Percentiles rank a stretch among this genome's conserved stretches.
Evolutionary conservation across 176 grass and related monocot species (phyloP).

Genomic region (Ananas comosus): DNA sequence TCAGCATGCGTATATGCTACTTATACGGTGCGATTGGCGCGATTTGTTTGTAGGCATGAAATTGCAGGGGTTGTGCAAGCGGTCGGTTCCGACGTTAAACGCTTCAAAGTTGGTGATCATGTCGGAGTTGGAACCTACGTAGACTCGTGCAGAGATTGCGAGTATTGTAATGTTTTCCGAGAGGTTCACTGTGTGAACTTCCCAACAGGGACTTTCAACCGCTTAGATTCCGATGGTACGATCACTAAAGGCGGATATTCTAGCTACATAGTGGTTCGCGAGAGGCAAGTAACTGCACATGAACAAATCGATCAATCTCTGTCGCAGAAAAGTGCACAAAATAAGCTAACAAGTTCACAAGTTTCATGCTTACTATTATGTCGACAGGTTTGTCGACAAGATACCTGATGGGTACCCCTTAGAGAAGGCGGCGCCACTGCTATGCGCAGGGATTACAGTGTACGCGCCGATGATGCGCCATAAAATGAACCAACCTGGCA

Average conservation of each 20-base stretch:
- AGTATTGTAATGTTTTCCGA: slow-evolving; percentile 39
- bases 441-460: slow-evolving; percentile 70
- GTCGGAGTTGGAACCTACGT: slow-evolving; percentile 61
- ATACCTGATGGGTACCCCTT: slow-evolving; percentile 68
- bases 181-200: slow-evolving; percentile 43
- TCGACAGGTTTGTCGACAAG: slow-evolving; percentile 54
- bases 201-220: slow-evolving; percentile 39
- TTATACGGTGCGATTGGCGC: neutral
- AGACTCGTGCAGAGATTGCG: slow-evolving; percentile 51
- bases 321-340: no score
- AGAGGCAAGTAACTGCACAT: slow-evolving; percentile 35
- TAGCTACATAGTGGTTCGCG: slow-evolving; percentile 53
- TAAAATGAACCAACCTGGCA: slow-evolving; percentile 77
- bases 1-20: slow-evolving; percentile 2
- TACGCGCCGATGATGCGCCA: slow-evolving; percentile 70
- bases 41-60: slow-evolving; percentile 48
- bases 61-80: slow-evolving; percentile 60
- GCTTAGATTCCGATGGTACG: slow-evolving; percentile 54
- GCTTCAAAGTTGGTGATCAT: slow-evolving; percentile 53
- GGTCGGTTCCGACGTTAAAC: slow-evolving; percentile 47
- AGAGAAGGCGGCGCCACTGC: slow-evolving; percentile 58
- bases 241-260: slow-evolving; percentile 83
- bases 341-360: no score
- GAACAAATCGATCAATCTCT: no score
- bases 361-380: neutral